Evolutionary conservation across 2,329 filamentous ascomycete genomes (phyloP).

Genomic region (Hymenoscyphus salicellus): DNA sequence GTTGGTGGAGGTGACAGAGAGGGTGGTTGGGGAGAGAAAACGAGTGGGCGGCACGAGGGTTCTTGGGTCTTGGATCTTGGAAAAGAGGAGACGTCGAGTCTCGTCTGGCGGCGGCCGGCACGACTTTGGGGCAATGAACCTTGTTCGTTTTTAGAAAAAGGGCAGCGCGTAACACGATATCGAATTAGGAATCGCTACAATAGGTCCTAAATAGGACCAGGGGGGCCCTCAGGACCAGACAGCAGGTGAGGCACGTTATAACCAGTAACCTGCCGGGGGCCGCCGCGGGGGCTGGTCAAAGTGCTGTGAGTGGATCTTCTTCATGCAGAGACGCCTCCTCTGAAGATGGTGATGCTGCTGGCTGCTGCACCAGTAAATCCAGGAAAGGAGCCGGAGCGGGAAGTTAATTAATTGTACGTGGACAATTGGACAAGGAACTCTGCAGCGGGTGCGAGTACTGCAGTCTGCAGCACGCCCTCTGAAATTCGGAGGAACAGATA

Average conservation of each 20-base stretch:
- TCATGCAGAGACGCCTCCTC: background rate
- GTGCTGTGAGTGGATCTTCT: slow-evolving; percentile 2
- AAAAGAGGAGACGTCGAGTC: slow-evolving; percentile 2
- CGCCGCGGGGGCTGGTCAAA: slow-evolving; percentile 4
- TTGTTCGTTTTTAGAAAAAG: background rate
- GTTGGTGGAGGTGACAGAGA: slow-evolving; percentile 21
- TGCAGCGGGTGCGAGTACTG: too few relatives aligned
- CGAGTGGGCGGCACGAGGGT: slow-evolving; percentile 12
- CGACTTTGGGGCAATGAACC: background rate
- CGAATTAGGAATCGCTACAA: slow-evolving; percentile 5
- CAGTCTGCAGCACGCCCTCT: too few relatives aligned
- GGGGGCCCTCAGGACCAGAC: slow-evolving; percentile 1
- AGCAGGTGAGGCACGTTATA: slow-evolving; percentile 2
- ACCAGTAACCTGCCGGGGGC: background rate
- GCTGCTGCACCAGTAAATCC: background rate
- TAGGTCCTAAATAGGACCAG: slow-evolving; percentile 1
- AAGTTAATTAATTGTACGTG: too few relatives aligned
- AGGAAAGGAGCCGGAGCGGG: background rate
- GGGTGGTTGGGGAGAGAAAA: slow-evolving; percentile 9
- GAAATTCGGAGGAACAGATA: too few relatives aligned
- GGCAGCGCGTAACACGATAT: slow-evolving; percentile 19
- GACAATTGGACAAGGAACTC: too few relatives aligned
- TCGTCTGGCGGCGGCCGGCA: background rate
- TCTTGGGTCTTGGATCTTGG: background rate
- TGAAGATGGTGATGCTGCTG: too few relatives aligned